A percentile compares a stretch with the other conserved stretches of the same genome.
Evolutionary conservation across 116 monocot genomes (phyloP).

Genomic region (Iris pallida): DNA sequence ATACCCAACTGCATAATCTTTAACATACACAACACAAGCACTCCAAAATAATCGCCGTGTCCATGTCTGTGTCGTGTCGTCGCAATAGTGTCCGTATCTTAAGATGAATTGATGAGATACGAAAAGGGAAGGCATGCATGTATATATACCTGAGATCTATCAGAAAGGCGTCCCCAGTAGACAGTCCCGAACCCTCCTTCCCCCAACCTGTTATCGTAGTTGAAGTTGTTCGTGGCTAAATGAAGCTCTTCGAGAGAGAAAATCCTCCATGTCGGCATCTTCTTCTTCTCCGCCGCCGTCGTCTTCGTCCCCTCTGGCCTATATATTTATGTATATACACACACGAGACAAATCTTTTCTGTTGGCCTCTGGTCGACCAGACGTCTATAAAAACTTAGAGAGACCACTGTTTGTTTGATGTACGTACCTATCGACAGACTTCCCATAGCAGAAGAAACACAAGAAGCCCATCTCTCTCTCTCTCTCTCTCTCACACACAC

Average conservation of each 20-base stretch:
- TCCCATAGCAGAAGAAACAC: not conserved
- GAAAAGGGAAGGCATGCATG: not conserved
- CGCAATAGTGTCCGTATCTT: too few species aligned
- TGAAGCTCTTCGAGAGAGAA: slow-evolving; percentile 18
- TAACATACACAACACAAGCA: too few species aligned
- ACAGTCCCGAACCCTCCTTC: slow-evolving; percentile 20
- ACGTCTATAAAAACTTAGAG: not conserved
- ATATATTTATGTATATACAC: too few species aligned
- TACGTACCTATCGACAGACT: not conserved
- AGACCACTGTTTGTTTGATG: not conserved
- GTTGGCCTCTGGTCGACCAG: too few species aligned
- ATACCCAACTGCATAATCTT: too few species aligned
- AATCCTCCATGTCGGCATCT: slow-evolving; percentile 9
- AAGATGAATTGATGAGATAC: too few species aligned
- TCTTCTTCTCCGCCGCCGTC: not conserved
- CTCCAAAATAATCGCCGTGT: too few species aligned
- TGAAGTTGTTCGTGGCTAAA: slow-evolving; percentile 15
- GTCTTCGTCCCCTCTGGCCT: not conserved
- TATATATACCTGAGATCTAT: slow-evolving; percentile 19
- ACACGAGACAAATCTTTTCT: not conserved
- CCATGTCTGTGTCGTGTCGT: too few species aligned
- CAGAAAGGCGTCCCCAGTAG: slow-evolving; percentile 12
- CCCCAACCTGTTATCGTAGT: slow-evolving; percentile 17
- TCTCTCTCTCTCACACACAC: too few species aligned
- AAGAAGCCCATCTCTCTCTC: too few species aligned